Base-by-base conservation (phyloP, 495 filamentous ascomycete species). In the Clavariopsis aquatica region DNA sequence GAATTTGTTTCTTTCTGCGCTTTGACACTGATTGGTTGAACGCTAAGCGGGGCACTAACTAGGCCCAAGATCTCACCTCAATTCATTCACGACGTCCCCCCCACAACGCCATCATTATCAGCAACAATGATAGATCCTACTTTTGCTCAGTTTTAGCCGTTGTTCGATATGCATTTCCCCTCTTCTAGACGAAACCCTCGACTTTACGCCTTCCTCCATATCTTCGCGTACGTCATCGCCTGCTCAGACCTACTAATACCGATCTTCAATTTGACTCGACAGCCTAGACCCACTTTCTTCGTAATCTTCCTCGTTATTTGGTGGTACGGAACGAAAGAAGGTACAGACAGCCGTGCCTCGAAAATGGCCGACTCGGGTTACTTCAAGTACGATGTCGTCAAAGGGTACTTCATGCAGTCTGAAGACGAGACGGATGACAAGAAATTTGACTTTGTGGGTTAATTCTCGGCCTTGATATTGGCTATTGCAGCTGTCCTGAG, bases 381-480 rank as follows among this genome's bases (percentile, higher is more conserved):
- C 46, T 67, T 57, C 43, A 61, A 62, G 31, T 71, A 71, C 43
- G 6, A 47, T 12, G 62, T 47, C 41, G 28, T 72, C 12, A 62
- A 65, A 17, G 72, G 72, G 3, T 72, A 70, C 49, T 74, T 74
- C 53, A n/a, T 60, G 49, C 72, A 74, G 58, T 59, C 45, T 26
- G 69, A 72, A 13, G 60, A 62, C 5, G 59, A 54, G 1, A 74
- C 63, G 15, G 66, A 72, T 56, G 20, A 43, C 24, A 1, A 13
- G 5, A 53, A 49, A 22, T 72, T 72, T 52, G 64, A 74, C 38
- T 74, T 72, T 57, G 72, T 74, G 49, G 15, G 71, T 52, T 43
- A 2, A 2, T 7, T 43, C 38, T 43, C 5, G 31, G 1, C n/a
- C 6, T 7, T 36, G 0, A n/a, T 2, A 0, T 13, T 19, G 1